Percentiles rank a stretch among this genome's conserved stretches.
These are phyloP conservation scores for Sporisorium scitamineum DNA, from an alignment of 1,284 basidiomycete genomes.

Conservation along the genomic window DNA sequence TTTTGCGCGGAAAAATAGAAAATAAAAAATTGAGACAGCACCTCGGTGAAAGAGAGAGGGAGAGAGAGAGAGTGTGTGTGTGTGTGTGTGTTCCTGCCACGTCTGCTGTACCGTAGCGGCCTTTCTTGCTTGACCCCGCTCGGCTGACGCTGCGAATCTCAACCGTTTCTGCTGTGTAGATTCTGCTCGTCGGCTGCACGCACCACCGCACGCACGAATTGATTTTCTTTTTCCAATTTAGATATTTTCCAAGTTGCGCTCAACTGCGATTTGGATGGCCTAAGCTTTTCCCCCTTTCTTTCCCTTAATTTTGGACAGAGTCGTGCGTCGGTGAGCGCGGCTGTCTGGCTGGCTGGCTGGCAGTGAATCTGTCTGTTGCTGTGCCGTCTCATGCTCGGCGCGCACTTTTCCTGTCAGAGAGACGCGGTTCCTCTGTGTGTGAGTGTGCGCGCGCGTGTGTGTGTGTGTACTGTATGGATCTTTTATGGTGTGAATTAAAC, in stretches of 20 bases:
- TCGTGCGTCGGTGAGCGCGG: background rate
- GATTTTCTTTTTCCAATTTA: background rate
- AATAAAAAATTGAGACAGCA: no score
- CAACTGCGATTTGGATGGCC: background rate
- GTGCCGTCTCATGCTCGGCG: background rate
- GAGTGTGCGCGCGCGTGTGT: no score
- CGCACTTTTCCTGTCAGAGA: background rate
- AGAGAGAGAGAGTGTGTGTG: no score
- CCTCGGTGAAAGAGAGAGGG: no score
- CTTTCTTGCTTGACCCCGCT: background rate
- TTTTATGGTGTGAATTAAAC: background rate
- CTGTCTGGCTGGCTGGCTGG: background rate
- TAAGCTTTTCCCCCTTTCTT: background rate
- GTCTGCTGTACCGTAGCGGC: no score
- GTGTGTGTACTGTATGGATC: background rate
- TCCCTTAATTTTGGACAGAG: background rate
- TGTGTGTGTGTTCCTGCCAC: no score
- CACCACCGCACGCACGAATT: background rate
- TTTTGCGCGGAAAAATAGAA: no score
- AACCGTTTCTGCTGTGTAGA: no score
- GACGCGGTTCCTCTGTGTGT: background rate
- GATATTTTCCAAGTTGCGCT: no score
- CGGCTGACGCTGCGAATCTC: background rate
- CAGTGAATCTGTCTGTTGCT: background rate
- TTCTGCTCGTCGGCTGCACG: slow-evolving; percentile 1